These are phyloP conservation scores for Vitis cinerea DNA, from an alignment of 164 flowering plant species.

Conservation along the genomic window DNA sequence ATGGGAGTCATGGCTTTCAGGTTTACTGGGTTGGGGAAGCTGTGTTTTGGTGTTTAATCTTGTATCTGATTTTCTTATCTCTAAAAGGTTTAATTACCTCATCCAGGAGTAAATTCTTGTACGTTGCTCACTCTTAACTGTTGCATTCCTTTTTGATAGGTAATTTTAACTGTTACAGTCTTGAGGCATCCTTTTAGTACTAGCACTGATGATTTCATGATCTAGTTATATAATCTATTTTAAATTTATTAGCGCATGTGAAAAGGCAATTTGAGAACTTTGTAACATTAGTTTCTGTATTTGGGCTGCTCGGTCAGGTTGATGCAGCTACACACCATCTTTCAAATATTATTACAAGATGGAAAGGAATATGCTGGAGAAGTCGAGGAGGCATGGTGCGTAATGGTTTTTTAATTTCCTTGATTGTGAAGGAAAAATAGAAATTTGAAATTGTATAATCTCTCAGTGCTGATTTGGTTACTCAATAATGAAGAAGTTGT, in stretches of 20 bases:
- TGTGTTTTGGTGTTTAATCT: no score
- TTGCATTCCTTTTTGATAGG: no score
- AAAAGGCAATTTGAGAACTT: neutral
- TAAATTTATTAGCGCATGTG: neutral
- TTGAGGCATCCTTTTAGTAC: neutral
- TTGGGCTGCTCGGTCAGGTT: conserved; percentile 41
- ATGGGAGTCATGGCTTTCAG: no score
- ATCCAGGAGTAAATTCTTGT: no score
- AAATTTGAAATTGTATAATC: neutral
- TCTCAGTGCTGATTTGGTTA: neutral
- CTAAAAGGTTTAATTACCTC: no score
- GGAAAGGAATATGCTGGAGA: conserved; percentile 65
- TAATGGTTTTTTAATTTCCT: neutral
- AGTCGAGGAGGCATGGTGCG: conserved; percentile 68
- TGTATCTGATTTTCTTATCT: no score
- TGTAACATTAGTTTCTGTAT: neutral
- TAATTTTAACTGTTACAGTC: neutral
- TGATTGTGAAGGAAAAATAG: neutral
- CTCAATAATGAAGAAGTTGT: neutral
- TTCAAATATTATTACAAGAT: conserved; percentile 29
- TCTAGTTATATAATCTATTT: neutral
- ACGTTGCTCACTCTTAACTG: neutral
- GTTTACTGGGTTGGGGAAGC: no score
- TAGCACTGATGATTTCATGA: neutral
- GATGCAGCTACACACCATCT: conserved; percentile 50